phyloP scores from a whole-genome alignment of 768 basidiomycete genomes.

The Pulveroboletus sp. region DNA sequence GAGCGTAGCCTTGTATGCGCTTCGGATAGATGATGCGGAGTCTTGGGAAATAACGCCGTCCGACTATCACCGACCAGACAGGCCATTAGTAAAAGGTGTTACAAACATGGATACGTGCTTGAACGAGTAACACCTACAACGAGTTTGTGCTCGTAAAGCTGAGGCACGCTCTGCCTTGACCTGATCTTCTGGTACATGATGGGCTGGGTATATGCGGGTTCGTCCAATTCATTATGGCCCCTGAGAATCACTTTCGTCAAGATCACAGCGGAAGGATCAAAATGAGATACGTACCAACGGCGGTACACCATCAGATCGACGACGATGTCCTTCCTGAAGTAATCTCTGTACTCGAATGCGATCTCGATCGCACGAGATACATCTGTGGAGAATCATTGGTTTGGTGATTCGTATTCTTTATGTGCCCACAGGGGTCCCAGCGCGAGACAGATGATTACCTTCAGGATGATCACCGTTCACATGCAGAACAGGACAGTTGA shows the following conservation, averaged over 20 bases:
- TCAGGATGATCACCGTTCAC: slow-evolving; percentile 92
- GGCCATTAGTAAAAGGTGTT: background rate
- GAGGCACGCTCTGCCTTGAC: slow-evolving; percentile 71
- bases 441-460: slow-evolving; percentile 40
- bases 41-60: slow-evolving; percentile 45
- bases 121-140: slow-evolving; percentile 45
- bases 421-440: too few species aligned
- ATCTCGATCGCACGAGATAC: slow-evolving; percentile 82
- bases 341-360: slow-evolving; percentile 84
- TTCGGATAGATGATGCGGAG: slow-evolving; percentile 50
- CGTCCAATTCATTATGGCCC: slow-evolving; percentile 88
- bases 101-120: background rate
- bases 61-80: slow-evolving; percentile 9
- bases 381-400: slow-evolving; percentile 41
- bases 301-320: slow-evolving; percentile 89
- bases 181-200: slow-evolving; percentile 90
- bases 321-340: slow-evolving; percentile 90
- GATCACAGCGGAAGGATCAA: background rate
- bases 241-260: slow-evolving; percentile 32
- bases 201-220: slow-evolving; percentile 85
- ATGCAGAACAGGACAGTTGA: slow-evolving; percentile 84
- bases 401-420: background rate
- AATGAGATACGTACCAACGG: slow-evolving; percentile 52
- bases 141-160: slow-evolving; percentile 77
- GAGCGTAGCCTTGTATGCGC: slow-evolving; percentile 58